Percentiles rank a stretch among this genome's conserved stretches.
phyloP scores from a whole-genome alignment of 1,139 yeast genomes.

The Pichia sp. region DNA sequence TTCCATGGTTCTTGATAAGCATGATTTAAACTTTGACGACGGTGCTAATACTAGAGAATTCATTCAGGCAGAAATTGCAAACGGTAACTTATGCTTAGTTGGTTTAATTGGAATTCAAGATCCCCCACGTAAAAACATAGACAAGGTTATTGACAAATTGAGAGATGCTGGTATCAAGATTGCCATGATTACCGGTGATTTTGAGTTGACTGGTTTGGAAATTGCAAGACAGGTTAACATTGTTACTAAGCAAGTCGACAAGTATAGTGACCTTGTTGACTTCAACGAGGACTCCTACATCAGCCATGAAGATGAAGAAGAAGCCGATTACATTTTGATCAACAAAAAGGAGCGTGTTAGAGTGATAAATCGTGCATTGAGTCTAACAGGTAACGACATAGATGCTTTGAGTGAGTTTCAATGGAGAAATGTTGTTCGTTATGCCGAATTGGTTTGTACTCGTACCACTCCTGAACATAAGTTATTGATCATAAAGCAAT shows the following conservation, averaged over 20 bases:
- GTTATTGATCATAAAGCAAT: conserved; percentile 45
- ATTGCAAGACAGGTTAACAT: conserved; percentile 49
- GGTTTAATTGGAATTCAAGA: conserved; percentile 50
- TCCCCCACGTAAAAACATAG: conserved; percentile 46
- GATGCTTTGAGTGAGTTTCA: conserved; percentile 37
- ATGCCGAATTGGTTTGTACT: conserved; percentile 46
- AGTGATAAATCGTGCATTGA: conserved; percentile 2
- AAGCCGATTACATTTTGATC: conserved; percentile 17
- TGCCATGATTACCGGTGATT: conserved; percentile 44
- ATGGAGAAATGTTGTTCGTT: conserved; percentile 39
- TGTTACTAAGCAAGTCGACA: conserved; percentile 25
- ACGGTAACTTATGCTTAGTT: conserved; percentile 31
- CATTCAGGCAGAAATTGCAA: conserved; percentile 1
- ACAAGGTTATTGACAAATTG: conserved; percentile 37
- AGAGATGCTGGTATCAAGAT: conserved; percentile 48
- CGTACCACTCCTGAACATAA: conserved; percentile 56
- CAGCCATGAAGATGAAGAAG: conserved; percentile 32
- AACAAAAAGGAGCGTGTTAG: conserved; percentile 1
- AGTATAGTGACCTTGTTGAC: neutral
- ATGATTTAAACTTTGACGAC: conserved; percentile 10
- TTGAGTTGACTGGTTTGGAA: conserved; percentile 48
- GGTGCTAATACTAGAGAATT: conserved; percentile 5
- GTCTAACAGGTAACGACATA: conserved; percentile 38
- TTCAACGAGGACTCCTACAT: conserved; percentile 11
- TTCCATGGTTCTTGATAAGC: conserved; percentile 4